Conservation (phyloP, 805 yeast species). For the Pichia ethanolica region DNA sequence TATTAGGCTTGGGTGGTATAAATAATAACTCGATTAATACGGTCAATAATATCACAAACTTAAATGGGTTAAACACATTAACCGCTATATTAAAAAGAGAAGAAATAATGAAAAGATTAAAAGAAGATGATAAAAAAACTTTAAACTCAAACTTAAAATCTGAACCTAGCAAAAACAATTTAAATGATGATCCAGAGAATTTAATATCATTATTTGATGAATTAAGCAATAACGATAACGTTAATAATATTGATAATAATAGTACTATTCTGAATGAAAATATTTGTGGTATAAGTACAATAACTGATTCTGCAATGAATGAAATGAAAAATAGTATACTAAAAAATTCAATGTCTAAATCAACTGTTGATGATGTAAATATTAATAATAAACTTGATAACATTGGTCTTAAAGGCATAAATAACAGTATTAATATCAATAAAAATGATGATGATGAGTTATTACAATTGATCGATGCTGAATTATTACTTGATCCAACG, state of each 20-base stretch:
- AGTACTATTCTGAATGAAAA: background rate
- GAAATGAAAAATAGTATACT: background rate
- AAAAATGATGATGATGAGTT: conserved; percentile 3
- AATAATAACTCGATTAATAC: conserved; percentile 1
- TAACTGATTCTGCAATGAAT: background rate
- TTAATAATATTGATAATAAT: too few relatives aligned
- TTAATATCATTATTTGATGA: background rate
- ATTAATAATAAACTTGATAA: too few relatives aligned
- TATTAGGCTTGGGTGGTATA: conserved; percentile 5
- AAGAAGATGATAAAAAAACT: conserved; percentile 5
- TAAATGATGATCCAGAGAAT: background rate
- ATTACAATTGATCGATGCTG: conserved; percentile 9
- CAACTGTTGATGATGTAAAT: background rate
- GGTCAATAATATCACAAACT: background rate
- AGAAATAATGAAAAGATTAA: conserved; percentile 7
- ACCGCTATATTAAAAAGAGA: conserved; percentile 5
- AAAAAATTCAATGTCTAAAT: background rate
- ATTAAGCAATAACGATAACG: background rate
- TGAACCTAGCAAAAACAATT: background rate
- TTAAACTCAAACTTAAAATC: background rate
- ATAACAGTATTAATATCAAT: too few relatives aligned
- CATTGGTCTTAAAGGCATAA: too few relatives aligned
- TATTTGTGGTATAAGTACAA: background rate
- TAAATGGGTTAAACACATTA: conserved; percentile 1
- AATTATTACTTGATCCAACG: conserved; percentile 8